Conservation (phyloP, 2,329 filamentous ascomycete genomes). For the Claviceps spartinae region DNA sequence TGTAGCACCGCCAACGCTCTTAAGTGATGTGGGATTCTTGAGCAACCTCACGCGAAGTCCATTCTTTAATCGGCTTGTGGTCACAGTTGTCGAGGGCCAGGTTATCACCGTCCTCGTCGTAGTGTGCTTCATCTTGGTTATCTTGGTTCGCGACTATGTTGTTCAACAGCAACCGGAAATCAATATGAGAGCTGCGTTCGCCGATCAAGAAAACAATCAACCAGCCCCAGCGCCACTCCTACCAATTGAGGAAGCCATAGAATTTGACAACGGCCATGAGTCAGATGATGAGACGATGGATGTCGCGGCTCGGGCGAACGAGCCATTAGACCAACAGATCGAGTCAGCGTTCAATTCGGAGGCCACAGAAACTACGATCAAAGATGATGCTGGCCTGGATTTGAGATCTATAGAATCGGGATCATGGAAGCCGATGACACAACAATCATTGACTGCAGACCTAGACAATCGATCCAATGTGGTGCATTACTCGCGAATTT, state of each 20-base stretch:
- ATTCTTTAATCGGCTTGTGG: conserved; percentile 61
- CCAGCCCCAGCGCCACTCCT: conserved; percentile 4
- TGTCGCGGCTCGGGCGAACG: conserved; percentile 10
- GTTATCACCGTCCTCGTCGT: conserved; percentile 88
- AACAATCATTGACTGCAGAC: background rate
- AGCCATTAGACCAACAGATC: background rate
- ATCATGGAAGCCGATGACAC: background rate
- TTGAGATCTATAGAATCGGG: background rate
- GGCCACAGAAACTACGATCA: background rate
- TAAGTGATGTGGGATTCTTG: conserved; percentile 44
- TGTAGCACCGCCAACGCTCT: conserved; percentile 24
- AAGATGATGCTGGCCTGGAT: background rate
- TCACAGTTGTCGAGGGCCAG: conserved; percentile 81
- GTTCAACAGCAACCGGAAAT: conserved; percentile 93
- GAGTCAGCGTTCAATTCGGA: background rate
- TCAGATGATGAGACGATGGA: conserved; percentile 20
- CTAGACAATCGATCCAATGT: conserved; percentile 13
- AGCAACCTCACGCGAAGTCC: conserved; percentile 54
- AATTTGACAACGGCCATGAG: conserved; percentile 8
- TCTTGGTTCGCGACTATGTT: conserved; percentile 92
- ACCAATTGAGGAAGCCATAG: conserved; percentile 10
- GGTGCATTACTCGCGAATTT: conserved; percentile 35
- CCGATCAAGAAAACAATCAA: conserved; percentile 25
- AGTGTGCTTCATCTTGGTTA: conserved; percentile 89
- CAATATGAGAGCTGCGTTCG: conserved; percentile 60